Percentiles rank a stretch among this genome's conserved stretches.
These are phyloP conservation scores for Candida corydali DNA, from an alignment of 805 yeast species.

Conservation along the genomic window DNA sequence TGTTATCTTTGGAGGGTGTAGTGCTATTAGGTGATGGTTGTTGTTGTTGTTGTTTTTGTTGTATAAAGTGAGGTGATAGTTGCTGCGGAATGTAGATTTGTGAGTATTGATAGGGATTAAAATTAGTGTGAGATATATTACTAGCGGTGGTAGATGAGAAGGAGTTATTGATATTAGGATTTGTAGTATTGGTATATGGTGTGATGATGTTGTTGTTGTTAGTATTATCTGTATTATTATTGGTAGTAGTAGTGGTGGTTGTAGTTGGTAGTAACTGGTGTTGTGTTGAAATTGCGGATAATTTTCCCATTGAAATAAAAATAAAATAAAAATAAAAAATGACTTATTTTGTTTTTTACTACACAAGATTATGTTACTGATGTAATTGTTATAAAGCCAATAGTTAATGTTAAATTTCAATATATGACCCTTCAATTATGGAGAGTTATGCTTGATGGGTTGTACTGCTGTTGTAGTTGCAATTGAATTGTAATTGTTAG, in stretches of 20 bases:
- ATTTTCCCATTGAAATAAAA: constrained; percentile 10
- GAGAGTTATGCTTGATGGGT: no score
- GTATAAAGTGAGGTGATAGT: background rate
- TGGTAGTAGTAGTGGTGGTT: background rate
- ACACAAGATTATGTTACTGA: no score
- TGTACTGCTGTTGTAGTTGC: no score
- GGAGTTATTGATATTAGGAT: no score
- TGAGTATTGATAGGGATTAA: no score
- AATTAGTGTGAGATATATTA: background rate
- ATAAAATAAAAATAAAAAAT: no score
- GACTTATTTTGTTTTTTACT: background rate
- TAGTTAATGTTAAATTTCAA: no score
- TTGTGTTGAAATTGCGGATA: constrained; percentile 10
- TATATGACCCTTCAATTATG: no score
- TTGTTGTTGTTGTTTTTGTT: constrained; percentile 1
- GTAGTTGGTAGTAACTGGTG: constrained; percentile 2
- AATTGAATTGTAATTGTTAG: no score
- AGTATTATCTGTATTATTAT: no score
- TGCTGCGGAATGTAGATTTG: background rate
- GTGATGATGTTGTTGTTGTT: constrained; percentile 3
- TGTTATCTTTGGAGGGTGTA: background rate
- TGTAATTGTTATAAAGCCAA: no score
- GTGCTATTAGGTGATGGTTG: background rate
- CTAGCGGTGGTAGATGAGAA: no score
- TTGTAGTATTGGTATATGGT: background rate